These are phyloP conservation scores for Aspergillus cristatus DNA, from an alignment of 495 filamentous ascomycete species.

Conservation along the genomic window DNA sequence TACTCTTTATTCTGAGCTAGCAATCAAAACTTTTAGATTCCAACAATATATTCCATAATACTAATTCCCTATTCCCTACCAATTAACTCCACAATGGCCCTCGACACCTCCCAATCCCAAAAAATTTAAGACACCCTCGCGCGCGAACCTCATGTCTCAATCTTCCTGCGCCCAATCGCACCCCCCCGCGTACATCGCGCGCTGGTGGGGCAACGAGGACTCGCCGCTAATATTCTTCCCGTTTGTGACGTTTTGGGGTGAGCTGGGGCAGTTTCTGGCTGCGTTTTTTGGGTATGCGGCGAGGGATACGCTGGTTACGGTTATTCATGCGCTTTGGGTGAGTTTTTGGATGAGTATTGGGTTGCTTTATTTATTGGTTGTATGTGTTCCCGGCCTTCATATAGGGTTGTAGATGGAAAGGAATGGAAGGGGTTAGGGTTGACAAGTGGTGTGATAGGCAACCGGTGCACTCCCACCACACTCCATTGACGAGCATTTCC, in stretches of 20 bases:
- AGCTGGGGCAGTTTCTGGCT: background rate
- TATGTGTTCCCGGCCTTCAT: background rate
- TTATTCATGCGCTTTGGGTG: conserved; percentile 6
- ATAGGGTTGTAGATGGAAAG: no score
- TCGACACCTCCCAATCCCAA: background rate
- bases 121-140: background rate
- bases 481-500: background rate
- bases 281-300: conserved; percentile 1
- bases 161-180: background rate
- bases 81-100: background rate
- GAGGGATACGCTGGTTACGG: background rate
- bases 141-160: background rate
- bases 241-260: background rate
- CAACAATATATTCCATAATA: no score
- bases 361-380: background rate
- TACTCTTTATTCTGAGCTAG: no score
- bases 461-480: background rate
- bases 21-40: no score
- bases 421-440: no score
- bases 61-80: no score
- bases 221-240: background rate
- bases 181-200: background rate
- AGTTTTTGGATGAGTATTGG: conserved; percentile 5
- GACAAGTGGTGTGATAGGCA: background rate
- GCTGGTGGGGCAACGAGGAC: background rate